phyloP scores from a whole-genome alignment of 2,329 filamentous ascomycete species.

The Apiospora sp. region DNA sequence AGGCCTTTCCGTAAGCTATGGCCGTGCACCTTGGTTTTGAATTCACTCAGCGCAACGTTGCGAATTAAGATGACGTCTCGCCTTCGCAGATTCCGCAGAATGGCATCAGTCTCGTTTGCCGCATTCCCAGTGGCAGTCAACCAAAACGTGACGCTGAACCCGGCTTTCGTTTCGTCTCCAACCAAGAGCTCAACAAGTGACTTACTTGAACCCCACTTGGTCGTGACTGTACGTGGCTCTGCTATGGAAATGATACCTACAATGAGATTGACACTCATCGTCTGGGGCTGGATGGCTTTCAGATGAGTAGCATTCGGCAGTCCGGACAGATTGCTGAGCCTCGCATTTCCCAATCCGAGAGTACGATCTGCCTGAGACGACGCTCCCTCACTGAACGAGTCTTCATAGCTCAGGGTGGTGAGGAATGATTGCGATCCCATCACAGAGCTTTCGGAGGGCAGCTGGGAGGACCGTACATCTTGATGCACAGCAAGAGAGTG shows the following conservation, averaged over 20 bases:
- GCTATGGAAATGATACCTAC: slow-evolving; percentile 79
- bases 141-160: slow-evolving; percentile 89
- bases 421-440: slow-evolving; percentile 47
- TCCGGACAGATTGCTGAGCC: slow-evolving; percentile 70
- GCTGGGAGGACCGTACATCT: slow-evolving; percentile 68
- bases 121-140: slow-evolving; percentile 52
- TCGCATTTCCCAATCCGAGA: slow-evolving; percentile 42
- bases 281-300: slow-evolving; percentile 75
- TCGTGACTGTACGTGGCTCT: slow-evolving; percentile 71
- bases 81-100: slow-evolving; percentile 59
- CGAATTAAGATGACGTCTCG: slow-evolving; percentile 82
- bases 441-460: slow-evolving; percentile 45
- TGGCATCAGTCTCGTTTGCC: slow-evolving; percentile 25
- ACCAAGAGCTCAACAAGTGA: slow-evolving; percentile 80
- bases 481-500: slow-evolving; percentile 79
- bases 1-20: slow-evolving; percentile 78
- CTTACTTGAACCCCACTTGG: slow-evolving; percentile 67
- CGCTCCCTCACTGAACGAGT: slow-evolving; percentile 40
- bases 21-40: slow-evolving; percentile 81
- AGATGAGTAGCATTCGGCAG: slow-evolving; percentile 75
- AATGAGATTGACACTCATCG: slow-evolving; percentile 83
- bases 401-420: slow-evolving; percentile 41
- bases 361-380: slow-evolving; percentile 32
- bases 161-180: slow-evolving; percentile 83
- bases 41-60: slow-evolving; percentile 81